These are phyloP conservation scores for Rugonectria rugulosa DNA, from an alignment of 2,329 filamentous ascomycete genomes.

Conservation along the genomic window DNA sequence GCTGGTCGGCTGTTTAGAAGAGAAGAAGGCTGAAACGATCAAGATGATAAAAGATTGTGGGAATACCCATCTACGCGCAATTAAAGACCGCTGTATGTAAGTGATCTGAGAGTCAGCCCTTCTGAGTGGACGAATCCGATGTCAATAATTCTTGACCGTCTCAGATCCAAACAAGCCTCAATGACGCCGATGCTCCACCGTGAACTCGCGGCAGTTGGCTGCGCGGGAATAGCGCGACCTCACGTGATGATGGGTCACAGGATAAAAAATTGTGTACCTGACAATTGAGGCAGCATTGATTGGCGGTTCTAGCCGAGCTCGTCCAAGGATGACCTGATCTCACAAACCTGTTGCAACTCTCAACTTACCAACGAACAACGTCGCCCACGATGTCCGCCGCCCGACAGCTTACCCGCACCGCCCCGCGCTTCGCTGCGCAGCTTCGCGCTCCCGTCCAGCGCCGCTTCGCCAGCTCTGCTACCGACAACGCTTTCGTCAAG, in stretches of 20 bases:
- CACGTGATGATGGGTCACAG: constrained; percentile 38
- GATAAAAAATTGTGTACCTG: constrained; percentile 33
- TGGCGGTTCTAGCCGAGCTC: constrained; percentile 46
- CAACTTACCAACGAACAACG: constrained; percentile 36
- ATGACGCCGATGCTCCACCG: constrained; percentile 7
- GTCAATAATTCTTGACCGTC: not conserved
- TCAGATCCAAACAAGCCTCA: not conserved
- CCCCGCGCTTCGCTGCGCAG: constrained; percentile 69
- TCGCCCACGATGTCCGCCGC: constrained; percentile 67
- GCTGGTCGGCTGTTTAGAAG: too few species aligned
- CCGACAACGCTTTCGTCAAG: constrained; percentile 92
- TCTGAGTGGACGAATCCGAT: not conserved
- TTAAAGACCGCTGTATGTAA: too few species aligned
- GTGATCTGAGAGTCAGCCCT: too few species aligned
- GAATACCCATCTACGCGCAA: too few species aligned
- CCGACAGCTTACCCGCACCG: constrained; percentile 66
- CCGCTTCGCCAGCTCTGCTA: constrained; percentile 74
- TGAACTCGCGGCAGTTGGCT: not conserved
- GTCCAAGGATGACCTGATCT: constrained; percentile 44
- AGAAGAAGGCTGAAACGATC: not conserved
- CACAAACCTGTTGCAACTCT: constrained; percentile 37
- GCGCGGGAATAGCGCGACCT: constrained; percentile 38
- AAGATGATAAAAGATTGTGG: too few species aligned
- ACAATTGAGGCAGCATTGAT: constrained; percentile 43
- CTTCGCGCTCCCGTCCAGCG: constrained; percentile 70